Percentiles rank a stretch among this genome's conserved stretches.
Evolutionary conservation across 768 basidiomycete species (phyloP).

Genomic region (Chlorophyllum brunneum): DNA sequence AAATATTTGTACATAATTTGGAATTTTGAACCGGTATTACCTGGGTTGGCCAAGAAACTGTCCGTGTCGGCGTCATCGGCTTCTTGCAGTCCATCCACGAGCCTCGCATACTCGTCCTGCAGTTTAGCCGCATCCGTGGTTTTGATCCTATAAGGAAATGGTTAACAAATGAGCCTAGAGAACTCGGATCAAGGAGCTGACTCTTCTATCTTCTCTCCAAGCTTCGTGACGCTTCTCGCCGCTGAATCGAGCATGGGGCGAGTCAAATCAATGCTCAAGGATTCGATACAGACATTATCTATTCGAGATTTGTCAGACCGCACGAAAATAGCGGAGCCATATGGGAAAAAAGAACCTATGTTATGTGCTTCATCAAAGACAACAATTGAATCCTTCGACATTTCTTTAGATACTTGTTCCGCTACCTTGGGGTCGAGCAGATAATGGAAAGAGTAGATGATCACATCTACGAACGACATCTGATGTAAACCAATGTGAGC

Average conservation of each 20-base stretch:
- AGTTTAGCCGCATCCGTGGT: slow-evolving; percentile 88
- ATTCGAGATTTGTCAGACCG: slow-evolving; percentile 24
- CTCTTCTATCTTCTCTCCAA: slow-evolving; percentile 95
- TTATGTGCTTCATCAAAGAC: slow-evolving; percentile 99
- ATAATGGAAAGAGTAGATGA: slow-evolving; percentile 99
- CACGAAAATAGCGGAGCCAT: not conserved
- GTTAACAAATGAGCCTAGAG: not conserved
- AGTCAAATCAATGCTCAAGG: slow-evolving; percentile 94
- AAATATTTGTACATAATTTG: not conserved
- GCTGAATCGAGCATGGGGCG: slow-evolving; percentile 98
- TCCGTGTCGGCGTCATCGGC: slow-evolving; percentile 66
- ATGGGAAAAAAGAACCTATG: slow-evolving; percentile 60
- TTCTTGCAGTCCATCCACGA: slow-evolving; percentile 92
- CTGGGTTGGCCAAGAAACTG: slow-evolving; percentile 83
- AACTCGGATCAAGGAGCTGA: slow-evolving; percentile 31
- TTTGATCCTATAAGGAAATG: slow-evolving; percentile 69
- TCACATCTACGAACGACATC: slow-evolving; percentile 94
- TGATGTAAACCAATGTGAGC: slow-evolving; percentile 27
- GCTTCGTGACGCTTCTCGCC: slow-evolving; percentile 76
- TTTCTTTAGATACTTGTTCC: slow-evolving; percentile 96
- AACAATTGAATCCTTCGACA: slow-evolving; percentile 97
- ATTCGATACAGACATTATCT: slow-evolving; percentile 99
- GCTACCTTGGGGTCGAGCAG: slow-evolving; percentile 98
- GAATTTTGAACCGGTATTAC: slow-evolving; percentile 35
- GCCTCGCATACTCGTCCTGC: slow-evolving; percentile 93